Evolutionary conservation across 768 basidiomycete genomes (phyloP).

Genomic region (Mycena polygramma): DNA sequence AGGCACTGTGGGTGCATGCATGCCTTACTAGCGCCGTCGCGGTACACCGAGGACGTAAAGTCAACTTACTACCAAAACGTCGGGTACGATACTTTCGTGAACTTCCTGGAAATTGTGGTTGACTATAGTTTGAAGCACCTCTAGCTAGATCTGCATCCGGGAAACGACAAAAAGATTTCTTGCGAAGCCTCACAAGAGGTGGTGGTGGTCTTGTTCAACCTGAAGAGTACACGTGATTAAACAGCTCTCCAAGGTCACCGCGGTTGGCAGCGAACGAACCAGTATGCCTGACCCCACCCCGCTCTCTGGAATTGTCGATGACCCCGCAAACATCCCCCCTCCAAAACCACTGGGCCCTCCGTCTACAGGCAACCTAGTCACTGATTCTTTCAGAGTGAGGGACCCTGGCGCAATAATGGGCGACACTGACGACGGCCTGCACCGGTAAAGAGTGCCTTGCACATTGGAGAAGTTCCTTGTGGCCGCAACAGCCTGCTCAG

Average conservation of each 20-base stretch:
- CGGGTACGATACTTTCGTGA: no score
- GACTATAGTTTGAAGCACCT: no score
- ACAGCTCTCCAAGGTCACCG: neutral
- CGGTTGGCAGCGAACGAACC: neutral
- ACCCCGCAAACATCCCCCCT: constrained; percentile 31
- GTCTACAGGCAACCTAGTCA: constrained; percentile 33
- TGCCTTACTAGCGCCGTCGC: no score
- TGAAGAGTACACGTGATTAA: neutral
- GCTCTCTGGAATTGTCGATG: constrained; percentile 29
- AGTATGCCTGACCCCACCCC: constrained; percentile 26
- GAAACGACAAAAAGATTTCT: no score
- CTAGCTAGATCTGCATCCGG: no score
- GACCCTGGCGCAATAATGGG: neutral
- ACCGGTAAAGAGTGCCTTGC: constrained; percentile 62
- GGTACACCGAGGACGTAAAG: no score
- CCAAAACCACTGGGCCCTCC: constrained; percentile 26
- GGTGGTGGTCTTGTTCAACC: no score
- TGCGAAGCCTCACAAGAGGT: no score
- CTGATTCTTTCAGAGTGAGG: constrained; percentile 34
- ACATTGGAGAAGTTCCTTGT: constrained; percentile 81
- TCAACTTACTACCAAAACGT: no score
- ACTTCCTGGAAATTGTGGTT: no score
- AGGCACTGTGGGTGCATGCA: neutral
- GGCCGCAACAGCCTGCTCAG: constrained; percentile 80
- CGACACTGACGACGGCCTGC: constrained; percentile 12